Base-by-base conservation (phyloP, 495 filamentous ascomycete species). In the Hypoxylon lienhwacheense region DNA sequence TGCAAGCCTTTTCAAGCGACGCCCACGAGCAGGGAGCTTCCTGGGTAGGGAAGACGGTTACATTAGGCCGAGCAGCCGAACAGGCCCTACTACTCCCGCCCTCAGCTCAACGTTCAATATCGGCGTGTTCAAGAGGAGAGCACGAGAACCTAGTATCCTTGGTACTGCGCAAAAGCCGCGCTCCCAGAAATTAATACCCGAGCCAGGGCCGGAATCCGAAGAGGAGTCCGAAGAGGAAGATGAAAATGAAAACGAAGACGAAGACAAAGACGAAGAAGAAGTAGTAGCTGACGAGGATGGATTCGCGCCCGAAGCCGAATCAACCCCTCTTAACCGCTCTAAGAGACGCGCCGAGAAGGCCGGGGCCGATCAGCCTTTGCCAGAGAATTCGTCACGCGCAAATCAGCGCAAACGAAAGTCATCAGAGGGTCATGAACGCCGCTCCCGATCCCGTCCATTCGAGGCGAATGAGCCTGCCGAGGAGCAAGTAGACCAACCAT, bases 91-190 rank as follows among this genome's bases (percentile, higher is more conserved):
- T 37, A 79, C 76, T 8, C 73, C 74, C n/a, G 72, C 64, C 46
- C 53, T 73, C 17, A 73, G 68, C 49, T 71, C 70, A 1, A 69
- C 68, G 7, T 67, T 79, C 22, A 77, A 73, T 42, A 66, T 79
- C 11, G 72, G 75, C n/a, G 37, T 63, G 6, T 79, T 79, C 53
- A 73, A 66, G 52, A 61, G 73, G 14, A 67, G 76, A 8, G 66
- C 63, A 8, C 72, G 76, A 17, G 75, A 77, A 53, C 75, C 72
- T 1, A 77, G 75, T 51, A 77, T 79, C 31, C 66, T 79, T 3
- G 72, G 73, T 1, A 74, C 74, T 0, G 63, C 61, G 3, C 69
- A 67, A 46, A 76, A 73, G 47, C 64, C 69, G 1, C 66, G 52
- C 10, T 22, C 64, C 17, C 60, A 70, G 17, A 61, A 61, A 46